phyloP scores from a whole-genome alignment of 768 basidiomycete genomes.

The Trametes meyenii region DNA sequence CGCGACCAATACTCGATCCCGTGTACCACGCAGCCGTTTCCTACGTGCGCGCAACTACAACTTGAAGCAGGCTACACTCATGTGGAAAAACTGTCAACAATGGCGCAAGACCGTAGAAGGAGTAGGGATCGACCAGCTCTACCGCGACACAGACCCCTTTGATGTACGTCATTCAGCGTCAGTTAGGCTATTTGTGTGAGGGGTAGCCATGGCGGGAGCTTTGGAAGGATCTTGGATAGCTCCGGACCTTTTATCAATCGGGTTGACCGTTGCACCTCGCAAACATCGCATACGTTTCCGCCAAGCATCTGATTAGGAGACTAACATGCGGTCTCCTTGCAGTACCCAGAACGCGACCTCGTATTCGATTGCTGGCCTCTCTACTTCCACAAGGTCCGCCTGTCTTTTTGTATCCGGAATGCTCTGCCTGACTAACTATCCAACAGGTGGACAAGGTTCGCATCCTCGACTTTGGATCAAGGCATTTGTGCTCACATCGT shows the following conservation, averaged over 20 bases:
- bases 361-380: slow-evolving; percentile 80
- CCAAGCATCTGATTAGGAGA: too few relatives aligned
- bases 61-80: slow-evolving; percentile 58
- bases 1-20: neutral
- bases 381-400: slow-evolving; percentile 72
- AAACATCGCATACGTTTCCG: too few relatives aligned
- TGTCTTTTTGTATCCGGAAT: neutral
- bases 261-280: too few relatives aligned
- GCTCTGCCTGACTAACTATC: neutral
- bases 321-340: neutral
- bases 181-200: too few relatives aligned
- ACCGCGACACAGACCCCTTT: slow-evolving; percentile 64
- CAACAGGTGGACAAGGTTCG: slow-evolving; percentile 67
- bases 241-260: too few relatives aligned
- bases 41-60: slow-evolving; percentile 73
- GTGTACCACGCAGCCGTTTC: slow-evolving; percentile 58
- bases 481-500: neutral
- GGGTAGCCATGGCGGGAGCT: too few relatives aligned
- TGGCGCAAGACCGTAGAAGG: slow-evolving; percentile 70
- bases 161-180: slow-evolving; percentile 50
- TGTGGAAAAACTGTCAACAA: slow-evolving; percentile 66
- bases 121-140: slow-evolving; percentile 67
- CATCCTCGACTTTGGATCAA: neutral
- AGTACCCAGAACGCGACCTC: slow-evolving; percentile 72
- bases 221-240: too few relatives aligned